Base-by-base conservation (phyloP, 352 stramenopile genomes). In the Phytopythium montanum region DNA sequence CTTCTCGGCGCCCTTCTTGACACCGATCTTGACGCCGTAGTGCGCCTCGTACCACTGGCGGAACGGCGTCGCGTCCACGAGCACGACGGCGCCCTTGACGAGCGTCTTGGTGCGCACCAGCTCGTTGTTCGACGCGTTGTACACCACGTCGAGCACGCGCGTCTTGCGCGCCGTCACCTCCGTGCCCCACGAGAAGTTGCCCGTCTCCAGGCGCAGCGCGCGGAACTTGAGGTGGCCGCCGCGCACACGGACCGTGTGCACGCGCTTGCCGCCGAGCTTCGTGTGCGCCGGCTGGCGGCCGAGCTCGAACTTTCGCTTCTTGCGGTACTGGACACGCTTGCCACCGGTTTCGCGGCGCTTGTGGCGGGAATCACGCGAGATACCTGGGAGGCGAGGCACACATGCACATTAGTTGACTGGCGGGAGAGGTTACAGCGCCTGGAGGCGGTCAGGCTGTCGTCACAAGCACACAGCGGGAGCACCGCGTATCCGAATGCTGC, bases 61-160 rank as follows among this genome's bases (percentile, higher is more conserved):
- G 95, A 99, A 99, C 41, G 97, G 97, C 33, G 97, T 97, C 42
- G 97, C 97, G 88, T 99, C 97, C 54, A 99, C 95, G 50, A 98
- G 71, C 53, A 99, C 89, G 64, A 99, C 98, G 61, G 92, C 88
- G 70, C 96, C 96, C 93, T 99, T 99, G 52, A 99, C 97, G 33
- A 99, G 83, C 31, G 98, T 99, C 92, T 99, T 99, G 71, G 98
- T 99, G 81, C 98, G 96, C 62, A 99, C 97, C 65, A 99, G 90
- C 76, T 99, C 98, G 90, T 99, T 99, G 95, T 99, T 99, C 69
- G 97, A 99, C 53, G 97, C 94, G 82, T 99, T 99, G 97, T 99
- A 99, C 26, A 98, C 93, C 26, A 99, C 97, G 79, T 99, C 97
- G 38, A 99, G 85, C 60, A 99, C 98, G 95, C 97, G 95, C 54